Conservation (phyloP, 2,329 filamentous ascomycete genomes). For the Reticulascus tulasneorum region DNA sequence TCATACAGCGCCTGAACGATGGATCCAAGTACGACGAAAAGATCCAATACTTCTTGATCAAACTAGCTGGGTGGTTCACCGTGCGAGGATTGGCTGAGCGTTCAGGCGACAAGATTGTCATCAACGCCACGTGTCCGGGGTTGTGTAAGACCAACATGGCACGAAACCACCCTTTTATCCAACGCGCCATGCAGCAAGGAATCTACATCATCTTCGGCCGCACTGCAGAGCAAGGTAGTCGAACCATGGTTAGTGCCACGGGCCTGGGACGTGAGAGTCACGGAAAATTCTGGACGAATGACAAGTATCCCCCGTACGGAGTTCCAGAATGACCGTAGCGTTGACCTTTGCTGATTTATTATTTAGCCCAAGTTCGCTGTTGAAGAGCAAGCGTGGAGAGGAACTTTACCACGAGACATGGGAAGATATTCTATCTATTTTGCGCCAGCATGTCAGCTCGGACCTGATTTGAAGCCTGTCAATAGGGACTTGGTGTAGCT, state of each 20-base stretch:
- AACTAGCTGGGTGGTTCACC: slow-evolving; percentile 36
- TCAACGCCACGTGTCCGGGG: slow-evolving; percentile 40
- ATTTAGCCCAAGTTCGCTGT: neutral
- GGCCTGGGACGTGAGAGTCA: slow-evolving; percentile 35
- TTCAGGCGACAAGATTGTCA: slow-evolving; percentile 27
- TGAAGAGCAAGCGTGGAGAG: neutral
- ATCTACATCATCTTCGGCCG: slow-evolving; percentile 31
- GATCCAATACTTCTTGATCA: slow-evolving; percentile 24
- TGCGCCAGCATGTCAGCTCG: too few species aligned
- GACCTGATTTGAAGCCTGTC: too few species aligned
- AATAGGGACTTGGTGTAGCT: too few species aligned
- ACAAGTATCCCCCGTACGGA: slow-evolving; percentile 29
- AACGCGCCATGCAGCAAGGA: too few species aligned
- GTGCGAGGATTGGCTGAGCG: slow-evolving; percentile 32
- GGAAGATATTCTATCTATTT: neutral
- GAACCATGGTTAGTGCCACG: slow-evolving; percentile 36
- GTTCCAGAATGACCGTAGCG: neutral
- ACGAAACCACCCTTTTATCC: slow-evolving; percentile 25
- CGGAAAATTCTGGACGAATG: slow-evolving; percentile 38
- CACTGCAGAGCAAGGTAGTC: slow-evolving; percentile 37
- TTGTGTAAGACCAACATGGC: slow-evolving; percentile 36
- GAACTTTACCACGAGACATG: neutral
- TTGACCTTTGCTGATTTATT: neutral
- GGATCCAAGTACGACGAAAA: slow-evolving; percentile 13
- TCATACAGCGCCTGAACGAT: slow-evolving; percentile 16